Conservation (phyloP, 345 rosid species). For the Eucalyptus cladocalyx region DNA sequence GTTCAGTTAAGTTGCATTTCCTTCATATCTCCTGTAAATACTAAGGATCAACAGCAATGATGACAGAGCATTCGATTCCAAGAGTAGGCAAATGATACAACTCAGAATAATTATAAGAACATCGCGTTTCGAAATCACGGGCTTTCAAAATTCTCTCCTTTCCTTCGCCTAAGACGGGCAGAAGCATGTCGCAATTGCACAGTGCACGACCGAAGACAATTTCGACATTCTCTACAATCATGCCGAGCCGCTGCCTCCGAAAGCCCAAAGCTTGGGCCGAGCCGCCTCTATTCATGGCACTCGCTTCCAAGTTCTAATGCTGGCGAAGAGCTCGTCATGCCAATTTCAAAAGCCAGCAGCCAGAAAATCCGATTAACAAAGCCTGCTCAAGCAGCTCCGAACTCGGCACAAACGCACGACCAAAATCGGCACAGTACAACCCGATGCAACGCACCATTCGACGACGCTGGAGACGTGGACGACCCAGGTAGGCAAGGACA, state of each 20-base stretch:
- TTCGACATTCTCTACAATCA: background rate
- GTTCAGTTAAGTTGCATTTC: background rate
- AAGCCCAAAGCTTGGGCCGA: background rate
- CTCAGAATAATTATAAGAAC: background rate
- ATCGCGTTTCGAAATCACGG: background rate
- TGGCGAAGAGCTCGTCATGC: background rate
- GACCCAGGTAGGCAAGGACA: slow-evolving; percentile 93
- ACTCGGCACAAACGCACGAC: background rate
- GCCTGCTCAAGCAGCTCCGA: background rate
- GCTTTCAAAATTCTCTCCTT: background rate
- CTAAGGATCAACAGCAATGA: background rate
- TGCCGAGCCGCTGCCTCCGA: background rate
- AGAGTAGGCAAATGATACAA: background rate
- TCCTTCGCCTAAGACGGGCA: background rate
- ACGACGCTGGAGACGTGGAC: slow-evolving; percentile 86
- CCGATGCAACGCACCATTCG: slow-evolving; percentile 42
- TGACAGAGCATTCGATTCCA: background rate
- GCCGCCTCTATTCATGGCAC: background rate
- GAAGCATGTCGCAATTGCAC: background rate
- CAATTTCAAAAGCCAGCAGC: background rate
- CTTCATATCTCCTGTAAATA: background rate
- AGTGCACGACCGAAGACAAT: background rate
- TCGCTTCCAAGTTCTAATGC: background rate
- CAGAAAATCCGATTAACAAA: background rate
- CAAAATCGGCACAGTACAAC: background rate